phyloP scores from a whole-genome alignment of 2,329 filamentous ascomycete species.

The Talaromyces islandicus region DNA sequence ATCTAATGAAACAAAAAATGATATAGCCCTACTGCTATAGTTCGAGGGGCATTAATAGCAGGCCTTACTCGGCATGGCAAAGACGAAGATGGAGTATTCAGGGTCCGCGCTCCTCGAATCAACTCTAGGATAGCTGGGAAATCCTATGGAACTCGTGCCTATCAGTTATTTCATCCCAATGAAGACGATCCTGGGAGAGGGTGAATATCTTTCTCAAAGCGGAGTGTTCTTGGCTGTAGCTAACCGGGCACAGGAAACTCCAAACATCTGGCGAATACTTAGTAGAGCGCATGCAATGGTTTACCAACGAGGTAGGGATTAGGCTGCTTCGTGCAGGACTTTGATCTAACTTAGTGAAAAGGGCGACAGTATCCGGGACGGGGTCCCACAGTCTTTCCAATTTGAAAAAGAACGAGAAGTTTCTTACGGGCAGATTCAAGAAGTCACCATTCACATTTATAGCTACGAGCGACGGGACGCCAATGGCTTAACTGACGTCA shows the following conservation, averaged over 20 bases:
- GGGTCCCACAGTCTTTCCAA: background rate
- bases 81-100: background rate
- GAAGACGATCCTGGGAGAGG: background rate
- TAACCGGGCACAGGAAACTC: background rate
- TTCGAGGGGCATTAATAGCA: background rate
- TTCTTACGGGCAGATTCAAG: background rate
- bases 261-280: background rate
- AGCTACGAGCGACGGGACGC: background rate
- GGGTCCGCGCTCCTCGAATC: background rate
- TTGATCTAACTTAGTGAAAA: background rate
- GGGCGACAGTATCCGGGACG: background rate
- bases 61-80: background rate
- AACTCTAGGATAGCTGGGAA: background rate
- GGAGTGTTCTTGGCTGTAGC: background rate
- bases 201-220: background rate
- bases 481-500: background rate
- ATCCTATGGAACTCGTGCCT: background rate
- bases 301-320: background rate
- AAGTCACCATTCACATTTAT: background rate
- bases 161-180: background rate
- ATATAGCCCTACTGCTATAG: background rate
- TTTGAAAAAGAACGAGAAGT: background rate
- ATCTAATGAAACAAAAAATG: background rate
- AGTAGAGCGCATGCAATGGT: background rate
- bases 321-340: background rate